Percentiles rank a stretch among this genome's conserved stretches.
These are phyloP conservation scores for Psilocybe azurescens DNA, from an alignment of 768 basidiomycete genomes.

Conservation along the genomic window DNA sequence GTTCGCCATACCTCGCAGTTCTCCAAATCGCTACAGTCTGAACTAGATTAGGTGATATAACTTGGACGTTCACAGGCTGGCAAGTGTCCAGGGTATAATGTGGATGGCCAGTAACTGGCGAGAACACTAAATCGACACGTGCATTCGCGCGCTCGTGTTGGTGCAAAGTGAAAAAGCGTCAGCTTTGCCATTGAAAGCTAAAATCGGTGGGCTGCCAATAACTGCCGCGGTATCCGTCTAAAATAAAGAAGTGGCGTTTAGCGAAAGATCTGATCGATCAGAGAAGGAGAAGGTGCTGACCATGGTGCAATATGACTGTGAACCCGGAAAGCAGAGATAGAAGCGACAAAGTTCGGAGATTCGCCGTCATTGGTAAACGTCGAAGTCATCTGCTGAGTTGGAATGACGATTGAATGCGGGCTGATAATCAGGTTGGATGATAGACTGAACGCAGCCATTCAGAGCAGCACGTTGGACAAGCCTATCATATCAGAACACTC, in stretches of 20 bases:
- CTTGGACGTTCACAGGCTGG: slow-evolving; percentile 42
- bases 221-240: slow-evolving; percentile 32
- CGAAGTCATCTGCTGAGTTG: slow-evolving; percentile 43
- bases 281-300: slow-evolving; percentile 30
- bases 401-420: slow-evolving; percentile 42
- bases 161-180: slow-evolving; percentile 49
- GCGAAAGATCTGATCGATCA: neutral
- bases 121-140: slow-evolving; percentile 46
- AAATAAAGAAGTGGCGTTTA: neutral
- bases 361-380: slow-evolving; percentile 40
- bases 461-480: slow-evolving; percentile 46
- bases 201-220: slow-evolving; percentile 33
- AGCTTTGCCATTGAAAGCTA: slow-evolving; percentile 44
- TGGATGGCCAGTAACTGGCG: slow-evolving; percentile 46
- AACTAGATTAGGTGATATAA: slow-evolving; percentile 31
- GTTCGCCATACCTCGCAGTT: too few species aligned
- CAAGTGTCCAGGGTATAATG: slow-evolving; percentile 44
- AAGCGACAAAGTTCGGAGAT: too few species aligned
- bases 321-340: slow-evolving; percentile 48
- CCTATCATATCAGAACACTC: slow-evolving; percentile 29
- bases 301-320: slow-evolving; percentile 46
- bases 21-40: too few species aligned
- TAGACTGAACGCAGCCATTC: slow-evolving; percentile 45
- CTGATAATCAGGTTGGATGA: slow-evolving; percentile 45
- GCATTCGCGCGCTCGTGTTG: slow-evolving; percentile 46